phyloP scores from a whole-genome alignment of 495 filamentous ascomycete genomes.

The Annulohypoxylon bovei region DNA sequence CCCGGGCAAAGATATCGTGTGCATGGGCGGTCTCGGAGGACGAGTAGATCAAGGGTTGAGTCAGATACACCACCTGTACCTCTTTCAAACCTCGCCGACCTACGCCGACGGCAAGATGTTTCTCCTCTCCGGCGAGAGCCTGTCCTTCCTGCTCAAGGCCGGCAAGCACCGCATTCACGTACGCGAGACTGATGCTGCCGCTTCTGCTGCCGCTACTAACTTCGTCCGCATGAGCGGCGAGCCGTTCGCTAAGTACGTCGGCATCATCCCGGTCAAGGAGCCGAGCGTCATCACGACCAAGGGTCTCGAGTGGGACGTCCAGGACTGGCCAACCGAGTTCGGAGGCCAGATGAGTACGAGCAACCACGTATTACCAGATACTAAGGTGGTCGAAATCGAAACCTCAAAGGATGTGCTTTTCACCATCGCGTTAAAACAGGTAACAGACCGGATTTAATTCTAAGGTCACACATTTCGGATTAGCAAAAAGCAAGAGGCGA shows the following conservation, averaged over 20 bases:
- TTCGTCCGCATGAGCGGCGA: slow-evolving; percentile 54
- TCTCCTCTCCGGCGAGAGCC: slow-evolving; percentile 78
- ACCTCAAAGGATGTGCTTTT: slow-evolving; percentile 80
- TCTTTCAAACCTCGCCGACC: slow-evolving; percentile 60
- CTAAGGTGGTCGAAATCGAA: slow-evolving; percentile 64
- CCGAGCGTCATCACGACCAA: slow-evolving; percentile 76
- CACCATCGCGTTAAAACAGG: slow-evolving; percentile 74
- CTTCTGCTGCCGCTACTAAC: slow-evolving; percentile 35
- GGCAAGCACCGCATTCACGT: slow-evolving; percentile 77
- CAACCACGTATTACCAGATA: slow-evolving; percentile 75
- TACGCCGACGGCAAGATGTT: slow-evolving; percentile 65
- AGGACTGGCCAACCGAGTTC: slow-evolving; percentile 81
- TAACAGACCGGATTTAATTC: background rate
- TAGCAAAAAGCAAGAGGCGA: too few species aligned
- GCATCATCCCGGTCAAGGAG: slow-evolving; percentile 83
- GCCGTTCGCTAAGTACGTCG: slow-evolving; percentile 71
- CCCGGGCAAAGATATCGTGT: slow-evolving; percentile 63
- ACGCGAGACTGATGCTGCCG: slow-evolving; percentile 49
- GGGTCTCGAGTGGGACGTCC: slow-evolving; percentile 91
- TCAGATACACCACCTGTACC: slow-evolving; percentile 80
- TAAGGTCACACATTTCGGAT: background rate
- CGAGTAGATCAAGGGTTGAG: slow-evolving; percentile 92
- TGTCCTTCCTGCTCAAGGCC: slow-evolving; percentile 78
- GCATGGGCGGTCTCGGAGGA: slow-evolving; percentile 86
- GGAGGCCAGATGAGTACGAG: slow-evolving; percentile 91